Evolutionary conservation across 345 rosid genomes (phyloP), one percentile per base, ranked within the genome.

Genomic region (Mercurialis annua): DNA sequence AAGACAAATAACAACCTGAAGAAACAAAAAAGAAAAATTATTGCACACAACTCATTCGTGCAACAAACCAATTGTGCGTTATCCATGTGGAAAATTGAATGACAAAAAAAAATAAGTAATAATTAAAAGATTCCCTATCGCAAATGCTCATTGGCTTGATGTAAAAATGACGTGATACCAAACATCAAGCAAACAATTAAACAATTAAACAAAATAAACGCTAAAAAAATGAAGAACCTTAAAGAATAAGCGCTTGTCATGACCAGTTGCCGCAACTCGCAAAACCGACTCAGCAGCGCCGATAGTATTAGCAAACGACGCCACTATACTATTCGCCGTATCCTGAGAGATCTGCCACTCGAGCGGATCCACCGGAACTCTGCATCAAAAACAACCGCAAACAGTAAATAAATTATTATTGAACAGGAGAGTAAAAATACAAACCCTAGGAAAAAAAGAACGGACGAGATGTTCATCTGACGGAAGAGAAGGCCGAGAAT

Each of bases 271-370:
- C 23, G 98, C 98, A 67, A 93, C 98, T 74, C 98, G 86, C 62
- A 90, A 78, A 57, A 93, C 98, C 21, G 94, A 90, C 77, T 93
- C 97, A 7, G 98, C 89, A 6, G 96, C 98, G 24, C 97, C 97
- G 8, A 93, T 75, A 12, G 96, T 93, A 79, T 93, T 93, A 70
- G 97, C 98, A 21, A 93, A 82, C 77, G 90, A 83, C 0, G 92
- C 97, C 63, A 87, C 81, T 16, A 89, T 80, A 70, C 71, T 77
- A 66, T 85, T 86, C 16, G 98, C 98, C 10, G 96, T 81, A 67
- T 93, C 98, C 78, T 89, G 97, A 29, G 97, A 93, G 51, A 93
- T 87, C 82, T 93, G 97, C 98, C 97, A 90, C 81, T 90, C 98
- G 36, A 90, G 83, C 2, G 98, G 98, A 80, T 90, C 98, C 55